Percentiles rank a stretch among this genome's conserved stretches.
phyloP scores from a whole-genome alignment of 164 flowering plant genomes.

The Litsea cubeba region DNA sequence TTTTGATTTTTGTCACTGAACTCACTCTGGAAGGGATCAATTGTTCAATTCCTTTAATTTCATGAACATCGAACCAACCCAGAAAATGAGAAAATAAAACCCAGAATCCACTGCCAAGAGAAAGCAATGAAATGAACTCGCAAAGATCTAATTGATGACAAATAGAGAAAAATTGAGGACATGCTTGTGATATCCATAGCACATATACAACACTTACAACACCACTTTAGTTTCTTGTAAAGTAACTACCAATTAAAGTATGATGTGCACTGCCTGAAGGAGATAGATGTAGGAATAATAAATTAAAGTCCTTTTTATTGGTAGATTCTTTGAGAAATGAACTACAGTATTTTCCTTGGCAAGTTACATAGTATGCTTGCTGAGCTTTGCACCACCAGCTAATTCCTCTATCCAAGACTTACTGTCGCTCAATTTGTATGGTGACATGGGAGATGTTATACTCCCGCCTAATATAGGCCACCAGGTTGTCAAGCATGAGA shows the following conservation, averaged over 20 bases:
- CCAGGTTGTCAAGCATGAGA: conserved; percentile 59
- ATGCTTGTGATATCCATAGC: neutral
- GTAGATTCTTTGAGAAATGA: too few relatives aligned
- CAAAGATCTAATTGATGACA: neutral
- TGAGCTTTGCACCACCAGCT: neutral
- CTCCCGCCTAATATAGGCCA: conserved; percentile 63
- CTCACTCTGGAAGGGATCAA: neutral
- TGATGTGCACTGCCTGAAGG: too few relatives aligned
- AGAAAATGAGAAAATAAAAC: neutral
- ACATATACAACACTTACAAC: neutral
- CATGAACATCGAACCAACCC: neutral
- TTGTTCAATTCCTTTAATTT: neutral
- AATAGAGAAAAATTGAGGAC: neutral
- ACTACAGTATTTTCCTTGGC: too few relatives aligned
- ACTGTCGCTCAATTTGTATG: conserved; percentile 70
- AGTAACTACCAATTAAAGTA: too few relatives aligned
- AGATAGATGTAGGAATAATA: too few relatives aligned
- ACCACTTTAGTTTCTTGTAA: too few relatives aligned
- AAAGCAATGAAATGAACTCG: neutral
- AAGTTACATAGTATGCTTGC: too few relatives aligned
- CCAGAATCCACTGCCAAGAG: neutral
- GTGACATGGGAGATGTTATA: conserved; percentile 85
- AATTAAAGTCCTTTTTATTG: too few relatives aligned
- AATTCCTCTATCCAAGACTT: neutral
- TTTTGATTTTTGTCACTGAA: too few relatives aligned